These are phyloP conservation scores for Linnemannia elongata DNA, from an alignment of 192 early-diverging fungal species.

Conservation along the genomic window DNA sequence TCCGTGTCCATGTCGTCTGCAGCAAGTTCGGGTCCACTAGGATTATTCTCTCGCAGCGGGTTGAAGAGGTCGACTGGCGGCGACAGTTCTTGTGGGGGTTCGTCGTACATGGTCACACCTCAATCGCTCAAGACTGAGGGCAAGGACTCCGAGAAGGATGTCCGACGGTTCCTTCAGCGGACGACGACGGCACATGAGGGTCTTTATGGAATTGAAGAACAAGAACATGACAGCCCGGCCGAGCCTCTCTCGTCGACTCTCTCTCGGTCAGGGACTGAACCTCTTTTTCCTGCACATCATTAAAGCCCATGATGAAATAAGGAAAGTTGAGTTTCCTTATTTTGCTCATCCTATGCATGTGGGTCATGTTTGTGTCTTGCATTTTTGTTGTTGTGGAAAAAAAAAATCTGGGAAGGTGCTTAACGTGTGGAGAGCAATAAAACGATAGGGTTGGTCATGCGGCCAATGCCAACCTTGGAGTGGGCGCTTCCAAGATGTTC, in stretches of 20 bases:
- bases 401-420: neutral
- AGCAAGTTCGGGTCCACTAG: neutral
- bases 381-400: neutral
- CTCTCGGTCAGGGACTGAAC: neutral
- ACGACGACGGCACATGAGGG: neutral
- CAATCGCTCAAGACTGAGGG: slow-evolving; percentile 31
- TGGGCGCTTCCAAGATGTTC: no score
- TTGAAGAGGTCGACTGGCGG: neutral
- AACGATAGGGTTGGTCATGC: neutral
- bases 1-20: neutral
- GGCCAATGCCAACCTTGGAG: no score
- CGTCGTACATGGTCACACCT: slow-evolving; percentile 15
- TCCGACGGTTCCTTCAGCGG: slow-evolving; percentile 12
- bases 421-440: no score
- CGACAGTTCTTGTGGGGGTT: neutral
- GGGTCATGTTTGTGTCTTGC: neutral
- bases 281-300: neutral
- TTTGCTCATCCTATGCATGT: neutral
- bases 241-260: neutral
- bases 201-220: neutral
- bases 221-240: neutral
- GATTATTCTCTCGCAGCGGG: neutral
- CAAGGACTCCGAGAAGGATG: slow-evolving; percentile 34
- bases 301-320: neutral
- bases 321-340: neutral